Conservation (phyloP, 2,329 filamentous ascomycete species). For the Tolypocladium nubicola region DNA sequence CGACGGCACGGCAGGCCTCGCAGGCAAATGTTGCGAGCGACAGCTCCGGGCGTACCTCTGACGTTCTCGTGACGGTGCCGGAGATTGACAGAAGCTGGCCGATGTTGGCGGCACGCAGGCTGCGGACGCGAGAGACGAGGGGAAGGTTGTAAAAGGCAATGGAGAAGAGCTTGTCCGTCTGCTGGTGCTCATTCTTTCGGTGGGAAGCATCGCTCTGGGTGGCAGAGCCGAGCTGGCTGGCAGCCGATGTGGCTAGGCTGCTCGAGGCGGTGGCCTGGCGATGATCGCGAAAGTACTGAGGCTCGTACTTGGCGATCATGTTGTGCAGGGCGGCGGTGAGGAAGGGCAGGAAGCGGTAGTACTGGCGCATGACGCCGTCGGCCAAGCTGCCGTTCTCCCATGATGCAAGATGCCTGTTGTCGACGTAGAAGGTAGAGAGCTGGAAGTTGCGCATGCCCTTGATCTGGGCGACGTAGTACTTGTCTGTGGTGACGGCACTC, state of each 20-base stretch:
- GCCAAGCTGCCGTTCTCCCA: conserved; percentile 74
- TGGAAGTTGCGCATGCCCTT: conserved; percentile 63
- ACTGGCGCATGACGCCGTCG: conserved; percentile 77
- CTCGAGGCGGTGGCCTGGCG: conserved; percentile 72
- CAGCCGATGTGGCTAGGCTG: conserved; percentile 57
- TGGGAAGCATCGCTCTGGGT: conserved; percentile 57
- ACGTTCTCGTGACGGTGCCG: conserved; percentile 91
- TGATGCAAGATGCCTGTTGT: conserved; percentile 72
- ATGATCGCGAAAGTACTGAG: conserved; percentile 87
- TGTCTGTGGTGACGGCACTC: conserved; percentile 63
- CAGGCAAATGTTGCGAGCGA: conserved; percentile 89
- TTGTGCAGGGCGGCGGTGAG: conserved; percentile 82
- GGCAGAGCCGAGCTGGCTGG: conserved; percentile 49
- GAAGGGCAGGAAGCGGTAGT: conserved; percentile 92
- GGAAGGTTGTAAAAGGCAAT: conserved; percentile 90
- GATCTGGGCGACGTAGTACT: conserved; percentile 79
- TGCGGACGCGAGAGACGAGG: conserved; percentile 74
- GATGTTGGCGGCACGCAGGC: conserved; percentile 80
- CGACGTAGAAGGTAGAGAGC: conserved; percentile 79
- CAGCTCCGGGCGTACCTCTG: conserved; percentile 89
- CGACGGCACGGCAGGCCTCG: conserved; percentile 72
- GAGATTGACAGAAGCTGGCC: conserved; percentile 92
- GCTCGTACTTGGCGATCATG: conserved; percentile 88
- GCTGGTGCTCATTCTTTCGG: conserved; percentile 82
- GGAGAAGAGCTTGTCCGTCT: conserved; percentile 93